Evolutionary conservation across 805 yeast genomes (phyloP).

Genomic region (Lachancea sp.): DNA sequence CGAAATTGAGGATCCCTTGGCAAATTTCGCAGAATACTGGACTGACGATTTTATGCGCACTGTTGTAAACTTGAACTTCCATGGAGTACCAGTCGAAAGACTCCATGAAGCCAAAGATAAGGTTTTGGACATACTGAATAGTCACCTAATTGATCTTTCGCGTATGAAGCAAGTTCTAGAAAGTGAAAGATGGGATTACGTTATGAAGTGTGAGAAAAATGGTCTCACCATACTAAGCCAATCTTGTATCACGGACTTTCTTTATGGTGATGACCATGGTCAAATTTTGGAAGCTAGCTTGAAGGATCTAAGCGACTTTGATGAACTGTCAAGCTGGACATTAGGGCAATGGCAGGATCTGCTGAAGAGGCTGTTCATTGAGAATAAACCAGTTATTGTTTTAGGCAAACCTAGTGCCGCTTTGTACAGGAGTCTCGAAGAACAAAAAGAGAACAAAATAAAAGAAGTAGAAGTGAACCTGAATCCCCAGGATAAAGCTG

Average conservation of each 20-base stretch:
- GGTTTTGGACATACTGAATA: constrained; percentile 44
- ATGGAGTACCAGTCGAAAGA: constrained; percentile 70
- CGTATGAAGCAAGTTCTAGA: constrained; percentile 64
- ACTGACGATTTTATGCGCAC: constrained; percentile 69
- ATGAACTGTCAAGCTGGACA: constrained; percentile 50
- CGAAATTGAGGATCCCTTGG: constrained; percentile 75
- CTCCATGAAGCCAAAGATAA: constrained; percentile 48
- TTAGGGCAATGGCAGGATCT: constrained; percentile 59
- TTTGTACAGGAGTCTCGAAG: constrained; percentile 48
- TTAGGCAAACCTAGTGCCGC: constrained; percentile 60
- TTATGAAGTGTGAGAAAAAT: constrained; percentile 56
- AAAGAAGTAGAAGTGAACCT: constrained; percentile 44
- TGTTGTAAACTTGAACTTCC: constrained; percentile 47
- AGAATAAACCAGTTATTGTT: constrained; percentile 58
- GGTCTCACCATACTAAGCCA: constrained; percentile 52
- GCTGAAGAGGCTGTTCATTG: constrained; percentile 47
- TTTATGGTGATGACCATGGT: constrained; percentile 67
- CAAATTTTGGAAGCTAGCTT: constrained; percentile 50
- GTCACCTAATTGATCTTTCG: constrained; percentile 57
- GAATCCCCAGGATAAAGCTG: constrained; percentile 55
- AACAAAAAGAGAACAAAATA: constrained; percentile 43
- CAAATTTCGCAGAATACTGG: constrained; percentile 60
- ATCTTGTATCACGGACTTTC: constrained; percentile 67
- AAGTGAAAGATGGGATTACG: constrained; percentile 54
- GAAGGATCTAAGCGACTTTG: constrained; percentile 51